These are phyloP conservation scores for Xenoacremonium recifei DNA, from an alignment of 2,329 filamentous ascomycete species.

Conservation along the genomic window DNA sequence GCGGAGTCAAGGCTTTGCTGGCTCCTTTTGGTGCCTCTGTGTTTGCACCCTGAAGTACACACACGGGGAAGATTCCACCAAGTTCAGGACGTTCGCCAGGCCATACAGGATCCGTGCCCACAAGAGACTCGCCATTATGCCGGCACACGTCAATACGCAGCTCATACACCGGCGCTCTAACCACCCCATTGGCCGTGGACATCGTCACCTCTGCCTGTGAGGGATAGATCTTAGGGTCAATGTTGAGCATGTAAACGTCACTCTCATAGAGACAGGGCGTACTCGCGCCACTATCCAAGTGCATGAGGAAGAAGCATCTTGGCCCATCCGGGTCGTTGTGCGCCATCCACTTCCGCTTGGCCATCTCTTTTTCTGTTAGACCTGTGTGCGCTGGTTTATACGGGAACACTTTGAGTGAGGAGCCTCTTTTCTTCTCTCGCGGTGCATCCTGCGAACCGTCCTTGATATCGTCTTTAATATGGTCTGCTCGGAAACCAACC, in stretches of 20 bases:
- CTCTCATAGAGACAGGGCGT: constrained; percentile 17
- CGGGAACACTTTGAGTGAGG: constrained; percentile 9
- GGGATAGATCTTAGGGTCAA: constrained; percentile 17
- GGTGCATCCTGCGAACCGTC: neutral
- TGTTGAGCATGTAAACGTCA: constrained; percentile 19
- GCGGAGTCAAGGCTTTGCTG: constrained; percentile 7
- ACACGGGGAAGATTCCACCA: constrained; percentile 22
- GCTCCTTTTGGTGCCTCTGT: constrained; percentile 4
- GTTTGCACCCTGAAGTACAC: constrained; percentile 12
- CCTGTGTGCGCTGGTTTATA: constrained; percentile 14
- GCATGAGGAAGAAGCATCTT: constrained; percentile 24
- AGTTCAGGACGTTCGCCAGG: constrained; percentile 20
- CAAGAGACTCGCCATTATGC: constrained; percentile 23
- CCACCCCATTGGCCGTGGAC: constrained; percentile 12
- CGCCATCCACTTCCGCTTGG: constrained; percentile 4
- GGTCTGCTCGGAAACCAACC: neutral
- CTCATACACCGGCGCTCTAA: constrained; percentile 17
- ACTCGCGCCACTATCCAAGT: constrained; percentile 24
- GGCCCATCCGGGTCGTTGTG: constrained; percentile 13
- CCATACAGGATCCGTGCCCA: constrained; percentile 21
- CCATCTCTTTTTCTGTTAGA: neutral
- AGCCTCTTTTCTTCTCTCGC: neutral
- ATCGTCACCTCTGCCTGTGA: constrained; percentile 16
- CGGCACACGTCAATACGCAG: constrained; percentile 24
- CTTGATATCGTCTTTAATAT: neutral